These are phyloP conservation scores for Ophiostoma himal-ulmi DNA, from an alignment of 2,329 filamentous ascomycete species.

Conservation along the genomic window DNA sequence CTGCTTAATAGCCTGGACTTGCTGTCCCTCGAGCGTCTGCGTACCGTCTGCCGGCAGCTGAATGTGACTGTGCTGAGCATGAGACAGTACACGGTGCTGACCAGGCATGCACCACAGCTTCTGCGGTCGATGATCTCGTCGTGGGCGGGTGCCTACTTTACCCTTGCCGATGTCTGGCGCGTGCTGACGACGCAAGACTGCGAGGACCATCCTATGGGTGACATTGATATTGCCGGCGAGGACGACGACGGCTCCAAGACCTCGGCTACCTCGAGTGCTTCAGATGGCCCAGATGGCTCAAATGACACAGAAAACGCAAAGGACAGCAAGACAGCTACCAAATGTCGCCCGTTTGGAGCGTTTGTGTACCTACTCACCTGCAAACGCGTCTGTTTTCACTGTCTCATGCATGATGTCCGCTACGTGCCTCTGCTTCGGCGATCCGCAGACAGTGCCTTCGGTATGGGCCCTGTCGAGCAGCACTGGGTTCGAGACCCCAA, in stretches of 20 bases:
- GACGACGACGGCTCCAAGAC: neutral
- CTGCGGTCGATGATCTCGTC: neutral
- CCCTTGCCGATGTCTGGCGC: neutral
- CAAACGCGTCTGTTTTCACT: neutral
- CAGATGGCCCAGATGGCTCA: too few species aligned
- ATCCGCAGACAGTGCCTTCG: neutral
- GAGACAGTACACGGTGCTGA: neutral
- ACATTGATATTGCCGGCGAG: neutral
- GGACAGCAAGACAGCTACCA: too few species aligned
- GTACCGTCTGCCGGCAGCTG: neutral
- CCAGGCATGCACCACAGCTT: neutral
- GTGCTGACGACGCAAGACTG: neutral
- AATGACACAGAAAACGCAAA: too few species aligned
- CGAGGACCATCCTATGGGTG: neutral
- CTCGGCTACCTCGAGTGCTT: too few species aligned
- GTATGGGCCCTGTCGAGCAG: neutral
- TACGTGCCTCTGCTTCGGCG: neutral
- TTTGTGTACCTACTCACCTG: neutral
- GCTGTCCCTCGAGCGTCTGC: neutral
- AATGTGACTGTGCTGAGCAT: neutral
- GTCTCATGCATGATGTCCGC: neutral
- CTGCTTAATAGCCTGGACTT: neutral
- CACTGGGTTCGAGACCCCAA: neutral
- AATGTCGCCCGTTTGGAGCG: neutral
- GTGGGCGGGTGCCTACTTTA: neutral